Percentiles rank a stretch among this genome's conserved stretches.
phyloP scores from a whole-genome alignment of 2,329 filamentous ascomycete species.

The Tolypocladium amazonense region DNA sequence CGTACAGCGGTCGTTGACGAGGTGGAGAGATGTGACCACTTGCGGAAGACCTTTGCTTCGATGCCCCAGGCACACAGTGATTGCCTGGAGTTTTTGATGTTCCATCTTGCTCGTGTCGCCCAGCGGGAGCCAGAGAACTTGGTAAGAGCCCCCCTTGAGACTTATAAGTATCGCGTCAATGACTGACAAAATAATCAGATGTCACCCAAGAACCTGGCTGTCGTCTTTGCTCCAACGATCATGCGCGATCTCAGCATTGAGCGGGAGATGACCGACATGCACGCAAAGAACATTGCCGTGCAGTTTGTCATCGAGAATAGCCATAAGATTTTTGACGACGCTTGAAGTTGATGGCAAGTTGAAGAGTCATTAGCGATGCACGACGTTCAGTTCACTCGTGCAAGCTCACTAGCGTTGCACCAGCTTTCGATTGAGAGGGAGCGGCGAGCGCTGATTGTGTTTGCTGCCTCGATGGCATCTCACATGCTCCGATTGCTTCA shows the following conservation, averaged over 20 bases:
- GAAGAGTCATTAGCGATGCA: neutral
- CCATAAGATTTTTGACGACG: constrained; percentile 62
- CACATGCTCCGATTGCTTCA: neutral
- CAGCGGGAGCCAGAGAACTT: constrained; percentile 75
- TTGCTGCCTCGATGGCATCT: neutral
- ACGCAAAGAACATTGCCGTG: constrained; percentile 81
- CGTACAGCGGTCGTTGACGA: constrained; percentile 50
- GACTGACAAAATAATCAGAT: constrained; percentile 44
- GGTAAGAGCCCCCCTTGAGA: constrained; percentile 33
- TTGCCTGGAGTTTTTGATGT: constrained; percentile 85
- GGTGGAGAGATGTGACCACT: constrained; percentile 56
- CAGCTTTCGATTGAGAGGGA: neutral
- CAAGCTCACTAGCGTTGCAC: neutral
- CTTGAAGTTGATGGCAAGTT: constrained; percentile 4
- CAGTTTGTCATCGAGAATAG: constrained; percentile 91
- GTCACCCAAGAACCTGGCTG: constrained; percentile 91
- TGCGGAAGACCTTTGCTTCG: constrained; percentile 64
- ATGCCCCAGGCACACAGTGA: constrained; percentile 79
- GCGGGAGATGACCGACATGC: constrained; percentile 93
- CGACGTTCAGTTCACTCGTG: neutral
- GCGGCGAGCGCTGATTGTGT: neutral
- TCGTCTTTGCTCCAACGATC: constrained; percentile 95
- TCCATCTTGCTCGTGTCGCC: constrained; percentile 83
- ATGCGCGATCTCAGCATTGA: constrained; percentile 87
- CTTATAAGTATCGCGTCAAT: neutral